A percentile compares a stretch with the other conserved stretches of the same genome.
Evolutionary conservation across 805 yeast genomes (phyloP).

Genomic region (Ogataea siamensis): DNA sequence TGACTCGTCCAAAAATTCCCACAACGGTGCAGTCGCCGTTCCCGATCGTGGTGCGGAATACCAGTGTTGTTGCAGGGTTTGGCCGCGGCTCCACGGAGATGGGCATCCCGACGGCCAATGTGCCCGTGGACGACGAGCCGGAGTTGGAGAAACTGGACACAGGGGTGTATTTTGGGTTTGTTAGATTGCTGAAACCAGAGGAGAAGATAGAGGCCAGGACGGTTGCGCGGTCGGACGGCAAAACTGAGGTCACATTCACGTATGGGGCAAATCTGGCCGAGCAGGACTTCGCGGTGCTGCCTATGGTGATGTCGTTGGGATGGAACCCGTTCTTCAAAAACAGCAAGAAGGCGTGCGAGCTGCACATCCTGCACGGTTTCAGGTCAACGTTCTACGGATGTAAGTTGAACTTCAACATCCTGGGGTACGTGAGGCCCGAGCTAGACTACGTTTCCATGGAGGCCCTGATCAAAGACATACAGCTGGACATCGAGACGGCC

Average conservation of each 20-base stretch:
- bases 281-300: constrained; percentile 49
- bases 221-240: constrained; percentile 35
- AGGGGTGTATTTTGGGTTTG: constrained; percentile 90
- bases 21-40: constrained; percentile 41
- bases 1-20: constrained; percentile 42
- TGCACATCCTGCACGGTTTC: constrained; percentile 81
- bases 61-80: constrained; percentile 72
- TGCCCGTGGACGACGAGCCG: constrained; percentile 54
- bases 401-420: constrained; percentile 56
- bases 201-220: constrained; percentile 20
- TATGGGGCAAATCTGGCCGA: constrained; percentile 55
- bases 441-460: constrained; percentile 77
- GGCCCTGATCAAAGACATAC: constrained; percentile 80
- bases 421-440: constrained; percentile 93
- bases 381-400: constrained; percentile 78
- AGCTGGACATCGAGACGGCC: constrained; percentile 74
- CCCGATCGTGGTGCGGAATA: constrained; percentile 46
- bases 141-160: constrained; percentile 45
- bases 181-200: constrained; percentile 17
- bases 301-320: constrained; percentile 95
- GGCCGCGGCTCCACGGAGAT: constrained; percentile 94
- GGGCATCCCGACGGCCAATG: constrained; percentile 95
- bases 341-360: constrained; percentile 76
- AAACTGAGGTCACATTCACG: constrained; percentile 50
- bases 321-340: constrained; percentile 92